Evolutionary conservation across 106 monocot species (phyloP), one percentile per base, ranked within the genome.

Genomic region (Acorus calamus): DNA sequence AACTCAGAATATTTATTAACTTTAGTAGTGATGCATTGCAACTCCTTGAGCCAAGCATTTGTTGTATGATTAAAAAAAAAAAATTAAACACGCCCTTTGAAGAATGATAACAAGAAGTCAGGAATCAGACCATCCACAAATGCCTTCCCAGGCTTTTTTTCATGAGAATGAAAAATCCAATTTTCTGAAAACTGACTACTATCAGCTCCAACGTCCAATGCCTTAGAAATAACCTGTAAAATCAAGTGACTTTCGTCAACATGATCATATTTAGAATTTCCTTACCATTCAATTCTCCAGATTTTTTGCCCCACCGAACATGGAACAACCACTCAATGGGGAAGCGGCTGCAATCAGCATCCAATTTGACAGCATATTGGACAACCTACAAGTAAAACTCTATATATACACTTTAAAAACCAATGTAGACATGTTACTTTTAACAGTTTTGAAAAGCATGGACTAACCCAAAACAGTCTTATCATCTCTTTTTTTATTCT

Each of bases 81-180:
- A 3, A 11, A 42, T 43, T 13, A 66, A 11, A 60, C 11, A 45
- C 4, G 14, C 14, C 11, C 53, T 14, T 12, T 8, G 66, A 66
- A 3, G 58, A 66, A 60, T 51, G 11, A 53, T 60, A 66, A 56
- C 44, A 56, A 42, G 54, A 52, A 49, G 73, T 60, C 54, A 74
- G 47, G 66, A 66, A 42, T 55, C 90, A 74, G 74, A 93, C 93
- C 93, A 70, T 89, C 86, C 45, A 93, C 83, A 75, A 79, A 81
- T 63, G 89, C 83, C 58, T 81, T 79, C 13, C 85, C 88, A 61
- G 83, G 75, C 66, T 94, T 94, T 87, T 80, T 82, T 70, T 96
- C 91, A n/a, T 90, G 90, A 8, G 68, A 91, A 78, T 87, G 84
- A 78, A 91, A 90, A 74, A 96, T 85, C 91, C 96, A 96, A 69